Conservation (phyloP, 83 land plant genomes). For the Larix sibirica region DNA sequence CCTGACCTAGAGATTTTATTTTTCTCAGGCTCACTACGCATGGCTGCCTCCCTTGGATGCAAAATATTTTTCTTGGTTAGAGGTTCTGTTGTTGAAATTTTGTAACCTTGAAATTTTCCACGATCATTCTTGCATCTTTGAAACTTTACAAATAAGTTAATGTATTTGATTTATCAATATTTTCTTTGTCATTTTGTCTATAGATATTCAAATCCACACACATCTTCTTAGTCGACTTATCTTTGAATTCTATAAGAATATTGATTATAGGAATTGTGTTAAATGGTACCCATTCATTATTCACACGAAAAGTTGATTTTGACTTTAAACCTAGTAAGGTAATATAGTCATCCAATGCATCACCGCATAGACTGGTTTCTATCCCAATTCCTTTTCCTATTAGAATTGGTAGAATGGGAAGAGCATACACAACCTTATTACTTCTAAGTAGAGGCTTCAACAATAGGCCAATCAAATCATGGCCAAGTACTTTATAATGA, state of each 20-base stretch:
- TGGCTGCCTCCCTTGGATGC: slow-evolving; percentile 60
- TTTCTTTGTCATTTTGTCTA: slow-evolving; percentile 86
- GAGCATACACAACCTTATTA: slow-evolving; percentile 69
- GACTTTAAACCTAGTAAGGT: slow-evolving; percentile 72
- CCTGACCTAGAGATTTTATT: slow-evolving; percentile 84
- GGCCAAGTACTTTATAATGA: slow-evolving; percentile 65
- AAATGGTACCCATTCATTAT: slow-evolving; percentile 95
- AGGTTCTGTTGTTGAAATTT: slow-evolving; percentile 77
- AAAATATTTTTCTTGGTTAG: slow-evolving; percentile 58
- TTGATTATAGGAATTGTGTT: slow-evolving; percentile 85
- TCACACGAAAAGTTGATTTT: slow-evolving; percentile 79
- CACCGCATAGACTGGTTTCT: slow-evolving; percentile 91
- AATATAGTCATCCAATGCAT: slow-evolving; percentile 94
- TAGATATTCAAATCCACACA: slow-evolving; percentile 79
- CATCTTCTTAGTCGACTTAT: slow-evolving; percentile 76
- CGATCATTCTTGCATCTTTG: slow-evolving; percentile 79
- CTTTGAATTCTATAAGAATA: slow-evolving; percentile 74
- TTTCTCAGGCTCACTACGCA: slow-evolving; percentile 88
- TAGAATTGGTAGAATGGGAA: slow-evolving; percentile 80
- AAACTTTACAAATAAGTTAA: slow-evolving; percentile 81
- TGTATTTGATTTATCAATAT: slow-evolving; percentile 79
- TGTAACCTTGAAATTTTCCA: slow-evolving; percentile 61
- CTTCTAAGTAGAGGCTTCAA: slow-evolving; percentile 66
- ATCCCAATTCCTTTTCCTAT: slow-evolving; percentile 95
- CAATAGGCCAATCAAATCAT: slow-evolving; percentile 76